Base-by-base conservation (phyloP, 371 early-diverging fungal species). In the Saksenaea vasiformis region DNA sequence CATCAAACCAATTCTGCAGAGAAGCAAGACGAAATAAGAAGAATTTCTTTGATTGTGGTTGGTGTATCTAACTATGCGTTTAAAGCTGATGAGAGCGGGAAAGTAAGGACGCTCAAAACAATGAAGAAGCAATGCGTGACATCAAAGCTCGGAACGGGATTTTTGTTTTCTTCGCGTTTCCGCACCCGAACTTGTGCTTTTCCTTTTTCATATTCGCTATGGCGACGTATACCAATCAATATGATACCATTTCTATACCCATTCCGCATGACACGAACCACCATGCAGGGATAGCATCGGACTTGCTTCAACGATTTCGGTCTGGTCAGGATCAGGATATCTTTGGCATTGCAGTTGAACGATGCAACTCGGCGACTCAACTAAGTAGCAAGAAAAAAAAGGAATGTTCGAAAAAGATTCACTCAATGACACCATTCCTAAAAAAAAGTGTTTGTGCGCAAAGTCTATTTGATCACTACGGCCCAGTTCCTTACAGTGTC, bases 301-400 rank as follows among this genome's bases (percentile, higher is more conserved):
- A 67, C 31, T 43, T 62, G 4, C 62, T 73, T 57, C 74, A 73
- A 14, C 55, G 74, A 14, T 60, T 61, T 5, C 72, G 74, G 13
- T 77, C 77, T n/a, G 73, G 71, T 7, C 68, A 72, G 57, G 80
- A 75, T 28, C 62, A 73, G 26, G 75, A 77, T 57, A 56, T 80
- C 13, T 75, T 80, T 53, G 80, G 80, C 34, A 70, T 56, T n/a
- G 69, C 69, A 13, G 77, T 80, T 13, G 57, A 60, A 17, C 67
- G 75, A 57, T 66, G 68, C 24, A 65, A 68, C 35, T 35, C 77
- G 27, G 39, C 51, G 22, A 68, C 59, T 17, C 80, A 80, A 72
- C 77, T 77, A 75, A 60, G 80, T 80, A 70, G 36, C 27, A 28
- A 55, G 14, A 19, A n/a, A n/a, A 11, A 11, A 35, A 56, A 28